phyloP scores from a whole-genome alignment of 768 basidiomycete species.

The Termitomyces sp. region DNA sequence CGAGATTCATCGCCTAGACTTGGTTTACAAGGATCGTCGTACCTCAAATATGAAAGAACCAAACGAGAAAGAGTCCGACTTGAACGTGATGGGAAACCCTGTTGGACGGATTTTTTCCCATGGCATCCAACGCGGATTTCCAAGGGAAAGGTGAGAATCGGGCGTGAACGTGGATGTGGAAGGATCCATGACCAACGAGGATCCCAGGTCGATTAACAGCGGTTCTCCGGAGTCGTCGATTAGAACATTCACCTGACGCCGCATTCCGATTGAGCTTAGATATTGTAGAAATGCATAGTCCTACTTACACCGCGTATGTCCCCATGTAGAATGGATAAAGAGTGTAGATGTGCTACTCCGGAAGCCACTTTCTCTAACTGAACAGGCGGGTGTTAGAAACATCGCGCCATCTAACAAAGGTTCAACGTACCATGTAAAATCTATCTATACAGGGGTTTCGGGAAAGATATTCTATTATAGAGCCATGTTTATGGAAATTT shows the following conservation, averaged over 20 bases:
- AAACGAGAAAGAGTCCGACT: slow-evolving; percentile 15
- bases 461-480: slow-evolving; percentile 3
- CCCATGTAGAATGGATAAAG: slow-evolving; percentile 12
- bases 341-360: slow-evolving; percentile 12
- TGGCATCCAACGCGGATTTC: slow-evolving; percentile 13
- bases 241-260: slow-evolving; percentile 12
- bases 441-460: neutral
- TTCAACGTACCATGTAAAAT: slow-evolving; percentile 7
- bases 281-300: neutral
- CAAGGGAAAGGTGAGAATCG: neutral
- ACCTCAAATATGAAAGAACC: slow-evolving; percentile 16
- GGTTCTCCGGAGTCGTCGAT: slow-evolving; percentile 10
- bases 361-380: slow-evolving; percentile 10
- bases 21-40: neutral
- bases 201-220: slow-evolving; percentile 11
- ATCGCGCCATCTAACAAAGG: neutral
- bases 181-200: slow-evolving; percentile 3
- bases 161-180: slow-evolving; percentile 1
- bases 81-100: slow-evolving; percentile 9
- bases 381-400: neutral
- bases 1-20: too few relatives aligned
- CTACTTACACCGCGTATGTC: slow-evolving; percentile 15
- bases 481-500: slow-evolving; percentile 6
- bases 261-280: neutral
- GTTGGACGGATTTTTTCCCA: slow-evolving; percentile 7